Percentiles rank a stretch among this genome's conserved stretches.
Evolutionary conservation across 106 monocot genomes (phyloP).

Genomic region (Dactylorhiza incarnata): DNA sequence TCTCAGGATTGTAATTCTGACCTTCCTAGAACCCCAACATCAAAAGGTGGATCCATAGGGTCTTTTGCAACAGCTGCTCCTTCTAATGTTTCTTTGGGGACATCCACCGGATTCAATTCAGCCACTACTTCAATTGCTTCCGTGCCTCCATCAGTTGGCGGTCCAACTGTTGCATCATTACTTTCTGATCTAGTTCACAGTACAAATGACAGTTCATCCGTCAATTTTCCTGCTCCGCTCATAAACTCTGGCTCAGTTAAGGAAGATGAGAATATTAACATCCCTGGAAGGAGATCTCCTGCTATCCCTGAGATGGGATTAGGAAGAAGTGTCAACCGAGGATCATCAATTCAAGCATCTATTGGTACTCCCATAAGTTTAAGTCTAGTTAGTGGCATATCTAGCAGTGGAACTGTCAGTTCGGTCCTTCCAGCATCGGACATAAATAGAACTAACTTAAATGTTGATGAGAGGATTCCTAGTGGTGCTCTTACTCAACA

Average conservation of each 20-base stretch:
- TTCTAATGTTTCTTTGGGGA: background rate
- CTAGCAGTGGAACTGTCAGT: conserved; percentile 32
- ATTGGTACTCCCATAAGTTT: conserved; percentile 36
- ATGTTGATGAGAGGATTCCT: conserved; percentile 57
- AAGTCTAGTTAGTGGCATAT: conserved; percentile 35
- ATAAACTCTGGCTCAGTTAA: conserved; percentile 37
- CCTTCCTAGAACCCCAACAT: conserved; percentile 43
- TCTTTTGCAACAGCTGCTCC: conserved; percentile 7
- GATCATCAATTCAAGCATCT: conserved; percentile 40
- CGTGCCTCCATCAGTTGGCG: conserved; percentile 27
- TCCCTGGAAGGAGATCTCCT: conserved; percentile 63
- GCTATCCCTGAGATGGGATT: conserved; percentile 55
- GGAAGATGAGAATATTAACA: conserved; percentile 56
- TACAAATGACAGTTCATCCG: conserved; percentile 31
- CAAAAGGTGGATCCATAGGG: conserved; percentile 29
- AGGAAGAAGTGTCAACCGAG: conserved; percentile 46
- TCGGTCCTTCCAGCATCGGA: conserved; percentile 41
- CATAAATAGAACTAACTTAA: conserved; percentile 39
- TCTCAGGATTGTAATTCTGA: conserved; percentile 57
- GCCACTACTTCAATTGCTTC: conserved; percentile 28
- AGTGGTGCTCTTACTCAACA: conserved; percentile 45
- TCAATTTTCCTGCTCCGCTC: conserved; percentile 21
- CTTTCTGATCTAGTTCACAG: conserved; percentile 40
- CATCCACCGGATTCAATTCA: conserved; percentile 15
- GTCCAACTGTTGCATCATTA: conserved; percentile 28